Evolutionary conservation across 352 stramenopile genomes (phyloP).

Genomic region (Phytophthora fragariae): DNA sequence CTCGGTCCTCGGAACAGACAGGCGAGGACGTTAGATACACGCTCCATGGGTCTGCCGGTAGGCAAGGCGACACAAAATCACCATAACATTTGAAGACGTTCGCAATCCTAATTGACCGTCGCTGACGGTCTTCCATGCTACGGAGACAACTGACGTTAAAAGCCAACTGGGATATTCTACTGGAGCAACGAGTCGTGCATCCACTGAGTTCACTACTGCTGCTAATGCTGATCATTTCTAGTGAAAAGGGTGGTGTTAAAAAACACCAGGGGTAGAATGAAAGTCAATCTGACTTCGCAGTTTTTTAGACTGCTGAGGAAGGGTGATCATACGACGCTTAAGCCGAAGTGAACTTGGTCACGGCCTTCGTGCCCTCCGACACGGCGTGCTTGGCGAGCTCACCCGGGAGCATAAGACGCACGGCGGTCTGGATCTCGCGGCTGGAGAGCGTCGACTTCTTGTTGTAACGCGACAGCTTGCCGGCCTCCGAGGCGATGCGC

Average conservation of each 20-base stretch:
- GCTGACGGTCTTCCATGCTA: too few species aligned
- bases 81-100: too few species aligned
- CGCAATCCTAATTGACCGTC: too few species aligned
- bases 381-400: slow-evolving; percentile 98
- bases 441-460: slow-evolving; percentile 98
- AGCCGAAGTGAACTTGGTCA: slow-evolving; percentile 93
- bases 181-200: too few species aligned
- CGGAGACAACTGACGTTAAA: too few species aligned
- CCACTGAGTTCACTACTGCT: too few species aligned
- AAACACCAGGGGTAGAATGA: slow-evolving; percentile 45
- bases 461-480: slow-evolving; percentile 97
- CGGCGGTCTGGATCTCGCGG: slow-evolving; percentile 97
- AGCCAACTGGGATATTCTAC: too few species aligned
- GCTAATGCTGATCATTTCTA: slow-evolving; percentile 23
- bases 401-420: slow-evolving; percentile 95
- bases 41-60: too few species aligned
- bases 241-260: slow-evolving; percentile 56
- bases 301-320: not conserved
- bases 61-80: too few species aligned
- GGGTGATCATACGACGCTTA: slow-evolving; percentile 49
- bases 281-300: slow-evolving; percentile 1
- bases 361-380: slow-evolving; percentile 97
- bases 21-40: too few species aligned
- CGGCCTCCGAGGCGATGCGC: slow-evolving; percentile 96
- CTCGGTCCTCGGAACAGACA: too few species aligned